These are phyloP conservation scores for Tremella yokohamensis DNA, from an alignment of 768 basidiomycete species.

Conservation along the genomic window DNA sequence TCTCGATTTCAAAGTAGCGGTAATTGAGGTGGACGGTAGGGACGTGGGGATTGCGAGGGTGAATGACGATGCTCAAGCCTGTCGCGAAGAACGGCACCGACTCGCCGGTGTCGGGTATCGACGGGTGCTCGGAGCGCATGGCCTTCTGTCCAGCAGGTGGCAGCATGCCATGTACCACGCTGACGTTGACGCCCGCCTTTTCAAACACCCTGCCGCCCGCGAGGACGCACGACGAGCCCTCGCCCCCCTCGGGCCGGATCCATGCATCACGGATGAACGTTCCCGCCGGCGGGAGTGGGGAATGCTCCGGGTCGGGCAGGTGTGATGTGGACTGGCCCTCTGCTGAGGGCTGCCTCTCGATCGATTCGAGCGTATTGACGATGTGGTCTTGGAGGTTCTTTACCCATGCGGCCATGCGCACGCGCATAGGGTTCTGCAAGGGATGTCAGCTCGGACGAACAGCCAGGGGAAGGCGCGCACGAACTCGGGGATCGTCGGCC, in stretches of 20 bases:
- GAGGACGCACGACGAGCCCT: conserved; percentile 79
- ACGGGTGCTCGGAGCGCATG: conserved; percentile 89
- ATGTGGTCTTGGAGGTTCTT: conserved; percentile 73
- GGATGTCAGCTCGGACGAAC: no score
- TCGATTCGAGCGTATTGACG: conserved; percentile 67
- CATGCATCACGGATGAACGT: conserved; percentile 72
- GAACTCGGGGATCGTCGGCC: conserved; percentile 38
- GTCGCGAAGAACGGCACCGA: conserved; percentile 89
- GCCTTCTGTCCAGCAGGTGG: conserved; percentile 85
- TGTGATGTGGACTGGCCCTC: conserved; percentile 24
- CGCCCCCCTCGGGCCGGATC: conserved; percentile 63
- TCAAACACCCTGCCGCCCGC: conserved; percentile 65
- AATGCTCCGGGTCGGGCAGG: not conserved
- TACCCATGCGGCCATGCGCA: conserved; percentile 73
- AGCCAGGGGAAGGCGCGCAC: no score
- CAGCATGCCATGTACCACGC: conserved; percentile 79
- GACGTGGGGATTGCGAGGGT: conserved; percentile 87
- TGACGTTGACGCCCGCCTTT: conserved; percentile 94
- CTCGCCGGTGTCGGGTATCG: conserved; percentile 26
- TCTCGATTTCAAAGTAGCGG: conserved; percentile 89
- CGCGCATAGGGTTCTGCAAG: conserved; percentile 61
- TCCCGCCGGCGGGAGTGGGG: conserved; percentile 18
- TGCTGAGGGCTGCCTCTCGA: conserved; percentile 60
- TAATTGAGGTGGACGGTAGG: conserved; percentile 96
- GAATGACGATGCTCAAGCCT: conserved; percentile 86